phyloP scores from a whole-genome alignment of 306 rosid species.

The Sesbania bispinosa region DNA sequence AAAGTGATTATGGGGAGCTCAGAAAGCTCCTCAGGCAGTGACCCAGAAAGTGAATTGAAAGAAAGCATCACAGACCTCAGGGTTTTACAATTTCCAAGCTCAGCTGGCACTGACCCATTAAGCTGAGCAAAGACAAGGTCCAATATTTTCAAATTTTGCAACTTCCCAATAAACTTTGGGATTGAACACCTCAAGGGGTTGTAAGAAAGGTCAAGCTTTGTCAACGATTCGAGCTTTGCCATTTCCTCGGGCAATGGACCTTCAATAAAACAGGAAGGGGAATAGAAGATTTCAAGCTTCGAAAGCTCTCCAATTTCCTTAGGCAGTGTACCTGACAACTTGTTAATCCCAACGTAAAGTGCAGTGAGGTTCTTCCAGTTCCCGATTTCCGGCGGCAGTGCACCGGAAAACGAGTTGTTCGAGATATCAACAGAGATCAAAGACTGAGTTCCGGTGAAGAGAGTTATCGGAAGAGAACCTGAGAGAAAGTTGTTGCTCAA shows the following conservation, averaged over 20 bases:
- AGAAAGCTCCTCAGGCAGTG: slow-evolving; percentile 83
- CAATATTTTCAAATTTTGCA: slow-evolving; percentile 54
- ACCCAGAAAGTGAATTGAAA: slow-evolving; percentile 76
- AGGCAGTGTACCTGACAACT: slow-evolving; percentile 71
- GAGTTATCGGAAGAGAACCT: slow-evolving; percentile 62
- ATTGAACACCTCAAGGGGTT: slow-evolving; percentile 84
- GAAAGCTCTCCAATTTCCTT: slow-evolving; percentile 66
- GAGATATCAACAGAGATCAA: slow-evolving; percentile 73
- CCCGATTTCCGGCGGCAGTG: slow-evolving; percentile 61
- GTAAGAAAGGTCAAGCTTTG: slow-evolving; percentile 75
- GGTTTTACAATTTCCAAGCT: slow-evolving; percentile 69
- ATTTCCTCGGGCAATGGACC: slow-evolving; percentile 91
- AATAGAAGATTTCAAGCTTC: slow-evolving; percentile 48
- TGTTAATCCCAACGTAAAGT: slow-evolving; percentile 63
- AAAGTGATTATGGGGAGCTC: slow-evolving; percentile 64
- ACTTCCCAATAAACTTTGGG: slow-evolving; percentile 67
- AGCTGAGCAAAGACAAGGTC: slow-evolving; percentile 65
- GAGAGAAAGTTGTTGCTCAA: slow-evolving; percentile 67
- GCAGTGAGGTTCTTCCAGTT: slow-evolving; percentile 60
- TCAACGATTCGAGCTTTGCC: slow-evolving; percentile 50
- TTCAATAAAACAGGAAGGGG: slow-evolving; percentile 63
- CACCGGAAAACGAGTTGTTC: slow-evolving; percentile 78
- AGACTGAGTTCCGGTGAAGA: slow-evolving; percentile 55
- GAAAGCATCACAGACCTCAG: slow-evolving; percentile 69
- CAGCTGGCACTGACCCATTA: slow-evolving; percentile 74